Percentiles rank a stretch among this genome's conserved stretches.
phyloP scores from a whole-genome alignment of 257 asterid genomes.

The Lithospermum erythrorhizon region DNA sequence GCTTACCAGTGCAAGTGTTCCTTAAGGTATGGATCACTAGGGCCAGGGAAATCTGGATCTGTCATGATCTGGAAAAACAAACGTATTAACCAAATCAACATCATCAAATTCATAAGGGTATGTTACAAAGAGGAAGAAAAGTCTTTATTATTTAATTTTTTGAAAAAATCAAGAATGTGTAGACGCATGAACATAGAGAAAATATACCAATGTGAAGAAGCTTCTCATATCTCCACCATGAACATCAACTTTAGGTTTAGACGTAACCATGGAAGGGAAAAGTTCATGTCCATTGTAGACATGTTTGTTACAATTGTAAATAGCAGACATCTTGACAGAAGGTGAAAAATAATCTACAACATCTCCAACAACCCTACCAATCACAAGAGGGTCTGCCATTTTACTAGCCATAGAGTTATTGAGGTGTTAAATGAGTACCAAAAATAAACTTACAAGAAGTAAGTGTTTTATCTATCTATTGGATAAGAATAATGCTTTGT shows the following conservation, averaged over 20 bases:
- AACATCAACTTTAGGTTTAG: slow-evolving; percentile 66
- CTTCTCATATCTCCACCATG: slow-evolving; percentile 75
- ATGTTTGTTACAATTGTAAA: slow-evolving; percentile 48
- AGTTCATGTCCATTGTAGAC: slow-evolving; percentile 81
- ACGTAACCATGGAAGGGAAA: slow-evolving; percentile 47
- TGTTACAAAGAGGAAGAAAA: background rate
- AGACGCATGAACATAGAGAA: background rate
- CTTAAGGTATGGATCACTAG: slow-evolving; percentile 27
- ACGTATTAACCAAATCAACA: too few species aligned
- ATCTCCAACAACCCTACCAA: slow-evolving; percentile 76
- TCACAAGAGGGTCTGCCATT: slow-evolving; percentile 47
- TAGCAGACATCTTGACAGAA: slow-evolving; percentile 45
- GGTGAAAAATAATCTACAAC: slow-evolving; percentile 50
- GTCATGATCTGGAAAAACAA: slow-evolving; percentile 16
- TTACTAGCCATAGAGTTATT: slow-evolving; percentile 8
- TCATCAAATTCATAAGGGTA: background rate
- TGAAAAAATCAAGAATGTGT: background rate
- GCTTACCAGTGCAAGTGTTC: slow-evolving; percentile 42
- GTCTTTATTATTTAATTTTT: too few species aligned
- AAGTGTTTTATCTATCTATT: background rate
- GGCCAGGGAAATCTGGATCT: slow-evolving; percentile 45
- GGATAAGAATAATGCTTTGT: background rate
- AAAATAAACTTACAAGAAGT: background rate
- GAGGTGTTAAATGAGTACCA: background rate
- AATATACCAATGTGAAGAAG: slow-evolving; percentile 63